Evolutionary conservation across 345 rosid genomes (phyloP).

Genomic region (Erysimum cheiranthoides): DNA sequence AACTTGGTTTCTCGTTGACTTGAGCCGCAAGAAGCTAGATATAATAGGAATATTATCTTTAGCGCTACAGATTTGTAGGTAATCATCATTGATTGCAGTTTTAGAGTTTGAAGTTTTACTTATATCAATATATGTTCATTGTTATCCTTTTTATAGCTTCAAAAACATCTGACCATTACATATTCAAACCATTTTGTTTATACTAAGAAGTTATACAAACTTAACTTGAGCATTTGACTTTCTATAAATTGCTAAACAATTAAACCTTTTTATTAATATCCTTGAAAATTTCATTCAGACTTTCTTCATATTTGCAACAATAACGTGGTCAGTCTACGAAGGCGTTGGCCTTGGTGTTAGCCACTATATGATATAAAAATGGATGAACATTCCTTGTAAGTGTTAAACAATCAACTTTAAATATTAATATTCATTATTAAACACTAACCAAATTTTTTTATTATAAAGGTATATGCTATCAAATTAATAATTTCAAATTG

Average conservation of each 20-base stretch:
- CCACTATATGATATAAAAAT: slow-evolving; percentile 25
- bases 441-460: neutral
- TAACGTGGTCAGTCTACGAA: neutral
- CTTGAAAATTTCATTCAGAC: slow-evolving; percentile 15
- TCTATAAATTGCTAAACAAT: slow-evolving; percentile 16
- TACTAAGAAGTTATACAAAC: slow-evolving; percentile 12
- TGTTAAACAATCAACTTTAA: neutral
- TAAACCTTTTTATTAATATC: neutral
- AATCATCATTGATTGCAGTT: slow-evolving; percentile 8
- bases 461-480: neutral
- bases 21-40: slow-evolving; percentile 22
- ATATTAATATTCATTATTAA: neutral
- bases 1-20: slow-evolving; percentile 47
- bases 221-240: slow-evolving; percentile 26
- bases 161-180: slow-evolving; percentile 8
- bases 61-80: slow-evolving; percentile 25
- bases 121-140: neutral
- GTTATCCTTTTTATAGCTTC: slow-evolving; percentile 32
- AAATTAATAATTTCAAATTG: slow-evolving; percentile 1
- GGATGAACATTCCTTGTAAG: neutral
- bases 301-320: slow-evolving; percentile 20
- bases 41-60: slow-evolving; percentile 10
- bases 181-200: slow-evolving; percentile 32
- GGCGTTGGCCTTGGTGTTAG: slow-evolving; percentile 11
- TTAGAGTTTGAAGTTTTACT: neutral